Conservation (phyloP, 2,329 filamentous ascomycete species). For the Calonectria pseudoturangicola region DNA sequence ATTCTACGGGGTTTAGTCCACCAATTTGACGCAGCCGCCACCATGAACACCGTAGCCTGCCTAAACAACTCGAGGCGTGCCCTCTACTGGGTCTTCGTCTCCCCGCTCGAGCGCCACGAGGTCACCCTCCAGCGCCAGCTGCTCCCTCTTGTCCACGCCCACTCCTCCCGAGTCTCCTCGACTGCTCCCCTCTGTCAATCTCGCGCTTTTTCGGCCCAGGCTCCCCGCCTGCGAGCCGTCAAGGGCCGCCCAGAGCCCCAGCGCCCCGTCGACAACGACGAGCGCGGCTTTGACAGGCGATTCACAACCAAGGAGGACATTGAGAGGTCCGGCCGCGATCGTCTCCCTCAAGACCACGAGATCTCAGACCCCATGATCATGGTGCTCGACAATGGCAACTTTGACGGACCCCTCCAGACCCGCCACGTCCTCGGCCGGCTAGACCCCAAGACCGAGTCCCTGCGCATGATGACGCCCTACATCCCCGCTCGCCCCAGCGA, state of each 20-base stretch:
- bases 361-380: slow-evolving; percentile 66
- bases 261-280: slow-evolving; percentile 41
- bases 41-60: slow-evolving; percentile 64
- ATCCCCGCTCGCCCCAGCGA: slow-evolving; percentile 55
- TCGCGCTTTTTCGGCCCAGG: slow-evolving; percentile 42
- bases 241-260: not conserved
- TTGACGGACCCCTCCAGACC: slow-evolving; percentile 63
- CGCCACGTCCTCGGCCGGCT: slow-evolving; percentile 63
- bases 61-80: slow-evolving; percentile 67
- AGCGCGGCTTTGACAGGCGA: slow-evolving; percentile 56
- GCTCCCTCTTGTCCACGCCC: slow-evolving; percentile 43
- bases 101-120: slow-evolving; percentile 57
- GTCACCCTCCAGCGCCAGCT: slow-evolving; percentile 50
- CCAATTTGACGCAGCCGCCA: slow-evolving; percentile 35
- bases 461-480: slow-evolving; percentile 66
- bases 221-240: slow-evolving; percentile 36
- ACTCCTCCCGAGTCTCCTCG: slow-evolving; percentile 9
- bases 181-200: slow-evolving; percentile 36
- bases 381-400: slow-evolving; percentile 62
- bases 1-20: not conserved
- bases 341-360: slow-evolving; percentile 65
- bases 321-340: slow-evolving; percentile 59
- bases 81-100: slow-evolving; percentile 68
- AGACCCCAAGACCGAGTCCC: slow-evolving; percentile 58
- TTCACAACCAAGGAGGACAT: slow-evolving; percentile 60